Percentiles rank a stretch among this genome's conserved stretches.
Conservation (phyloP, 495 filamentous ascomycete genomes). For the Talaromyces borbonicus region DNA sequence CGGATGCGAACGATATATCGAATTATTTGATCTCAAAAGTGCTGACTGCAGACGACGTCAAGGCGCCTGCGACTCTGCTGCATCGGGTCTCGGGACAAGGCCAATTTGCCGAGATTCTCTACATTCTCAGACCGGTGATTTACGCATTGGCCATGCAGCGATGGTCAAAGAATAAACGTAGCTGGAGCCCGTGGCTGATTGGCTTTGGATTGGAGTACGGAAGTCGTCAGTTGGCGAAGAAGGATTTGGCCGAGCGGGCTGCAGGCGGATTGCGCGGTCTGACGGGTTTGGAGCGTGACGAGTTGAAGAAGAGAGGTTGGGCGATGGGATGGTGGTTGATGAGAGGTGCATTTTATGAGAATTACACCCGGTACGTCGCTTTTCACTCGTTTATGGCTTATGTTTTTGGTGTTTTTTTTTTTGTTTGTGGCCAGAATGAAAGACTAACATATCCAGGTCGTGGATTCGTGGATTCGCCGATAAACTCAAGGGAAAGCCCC, state of each 20-base stretch:
- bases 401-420: background rate
- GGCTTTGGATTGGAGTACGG: constrained; percentile 81
- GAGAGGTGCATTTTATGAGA: constrained; percentile 93
- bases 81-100: constrained; percentile 60
- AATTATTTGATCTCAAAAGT: constrained; percentile 85
- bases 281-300: constrained; percentile 79
- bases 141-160: constrained; percentile 80
- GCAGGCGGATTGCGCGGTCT: constrained; percentile 58
- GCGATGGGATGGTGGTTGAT: constrained; percentile 88
- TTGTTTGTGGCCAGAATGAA: constrained; percentile 2
- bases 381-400: background rate
- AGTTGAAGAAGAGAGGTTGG: constrained; percentile 78
- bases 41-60: constrained; percentile 91
- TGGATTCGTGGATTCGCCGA: constrained; percentile 51
- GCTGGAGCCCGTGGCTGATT: constrained; percentile 85
- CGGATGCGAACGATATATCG: constrained; percentile 67
- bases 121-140: constrained; percentile 79
- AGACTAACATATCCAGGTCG: constrained; percentile 35
- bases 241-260: constrained; percentile 53
- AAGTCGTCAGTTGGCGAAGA: constrained; percentile 72
- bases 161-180: constrained; percentile 47
- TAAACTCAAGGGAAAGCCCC: constrained; percentile 62
- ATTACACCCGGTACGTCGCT: constrained; percentile 61
- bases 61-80: constrained; percentile 71
- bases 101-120: constrained; percentile 75